Evolutionary conservation across 768 basidiomycete species (phyloP), one percentile per base, ranked within the genome.

Genomic region (Leccinum rimulosum): DNA sequence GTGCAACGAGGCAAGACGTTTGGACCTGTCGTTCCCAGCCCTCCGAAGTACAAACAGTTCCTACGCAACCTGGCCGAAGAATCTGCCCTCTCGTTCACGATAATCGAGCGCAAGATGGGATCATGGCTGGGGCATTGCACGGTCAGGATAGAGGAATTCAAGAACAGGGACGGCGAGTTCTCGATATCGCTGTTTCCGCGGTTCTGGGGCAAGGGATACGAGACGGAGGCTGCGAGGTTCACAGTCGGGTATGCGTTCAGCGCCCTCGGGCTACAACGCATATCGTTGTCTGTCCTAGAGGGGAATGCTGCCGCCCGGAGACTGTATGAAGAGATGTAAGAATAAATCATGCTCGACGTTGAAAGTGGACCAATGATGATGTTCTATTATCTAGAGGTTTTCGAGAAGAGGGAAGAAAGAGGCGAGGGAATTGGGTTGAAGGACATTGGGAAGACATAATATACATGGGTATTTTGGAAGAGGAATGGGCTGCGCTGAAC

Each of bases 121-220:
- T n/a, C n/a, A n/a, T n/a, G n/a, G n/a, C n/a, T n/a, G 14, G 70
- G 74, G 4, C 55, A 66, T 7, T 60, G 69, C 36, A 60, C 55
- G 35, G 55, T 73, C 36, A 57, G 56, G 27, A 49, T 64, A 56
- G 12, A 48, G 3, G 61, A 57, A 25, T 51, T 27, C 27, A 67
- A 69, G 60, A 67, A 74, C 47, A 57, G 69, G 62, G 63, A 71
- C 61, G 70, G 67, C 47, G 49, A 61, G 11, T 64, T 72, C 38
- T 61, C 65, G 10, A 69, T 73, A 51, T 62, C 63, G 12, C 17
- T 75, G 12, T 54, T 35, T 14, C 47, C 56, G 7, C 43, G 64
- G 31, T 70, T 70, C 38, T 75, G 73, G 73, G 64, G 67, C 3
- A 70, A 70, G 33, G 76, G 75, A 2, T 77, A 73, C 47, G 76